Base-by-base conservation (phyloP, 2,329 filamentous ascomycete species). In the Ophiostoma quercus region DNA sequence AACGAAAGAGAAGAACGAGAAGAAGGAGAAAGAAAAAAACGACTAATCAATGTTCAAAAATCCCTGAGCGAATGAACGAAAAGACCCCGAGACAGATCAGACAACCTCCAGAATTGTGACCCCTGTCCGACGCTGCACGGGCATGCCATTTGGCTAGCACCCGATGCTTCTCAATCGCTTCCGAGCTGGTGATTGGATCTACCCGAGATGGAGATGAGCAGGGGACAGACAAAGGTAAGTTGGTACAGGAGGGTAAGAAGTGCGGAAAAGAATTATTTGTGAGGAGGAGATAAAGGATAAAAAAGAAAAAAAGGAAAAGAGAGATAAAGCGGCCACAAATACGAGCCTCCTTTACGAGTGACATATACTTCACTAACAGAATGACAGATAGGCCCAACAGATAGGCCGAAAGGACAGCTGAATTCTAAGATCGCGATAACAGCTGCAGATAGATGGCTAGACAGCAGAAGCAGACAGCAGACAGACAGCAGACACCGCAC, bases 171-270 rank as follows among this genome's bases (percentile, higher is more conserved):
- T 34, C 29, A 37, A 37, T n/a, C 19, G 29, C 60, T n/a, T 63
- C 29, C 60, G 29, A 34, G 60, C 16, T n/a, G 60, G 29, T 62
- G 60, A 63, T 63, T 34, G 29, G 60, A 63, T 63, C 29, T 32
- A 63, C 60, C 60, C 60, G 29, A n/a, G 51, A 25, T 57, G 51
- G 51, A 57, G 51, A 25, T 57, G 51, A 25, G n/a, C 51, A 57
- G 51, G 51, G 51, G 51, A 25, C 9, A 57, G 22, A 25, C n/a
- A 57, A 11, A 57, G 8, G 25, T 57, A 57, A 57, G 19, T 29
- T 25, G n/a, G 22, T 57, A 25, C 51, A 57, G 51, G 22, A 41
- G 39, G 39, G 9, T 41, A 41, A 41, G 12, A 14, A 41, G 12
- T 9, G 39, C 11, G 39, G 39, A 41, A 41, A 14, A 41, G 12